Evolutionary conservation across 192 early-diverging fungal genomes (phyloP), one percentile per base, ranked within the genome.

Genomic region (Entomortierella parvispora): DNA sequence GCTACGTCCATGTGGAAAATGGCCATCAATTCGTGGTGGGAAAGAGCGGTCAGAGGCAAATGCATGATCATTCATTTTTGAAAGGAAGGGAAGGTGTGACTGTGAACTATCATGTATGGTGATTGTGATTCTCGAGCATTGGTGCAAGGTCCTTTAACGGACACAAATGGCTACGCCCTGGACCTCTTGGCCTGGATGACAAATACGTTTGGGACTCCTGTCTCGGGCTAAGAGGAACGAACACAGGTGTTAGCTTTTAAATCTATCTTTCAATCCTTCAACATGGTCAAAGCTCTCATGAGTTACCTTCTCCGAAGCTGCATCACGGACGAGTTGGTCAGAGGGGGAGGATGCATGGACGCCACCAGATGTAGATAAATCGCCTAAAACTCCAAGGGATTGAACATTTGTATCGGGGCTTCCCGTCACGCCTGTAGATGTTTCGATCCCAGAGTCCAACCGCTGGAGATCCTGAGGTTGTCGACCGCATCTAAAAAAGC

Each of bases 171-270:
- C n/a, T 46, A 67, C 22, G 59, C 57, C n/a, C 65, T 34, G 8
- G 71, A 60, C 54, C 71, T 23, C 58, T 84, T 84, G 15, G 84
- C 68, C 40, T 87, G 80, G 50, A 88, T 88, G n/a, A 78, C 59
- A 53, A 79, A 78, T 20, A 90, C 82, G 64, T 90, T 82, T 6
- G 88, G 88, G 11, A 90, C 88, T 23, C 88, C 88, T 12, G 89
- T 68, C 59, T 90, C 88, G 26, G 86, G 83, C 88, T 87, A 55
- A 14, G 43, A 12, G 25, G 29, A 28, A 60, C 2, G 29, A 46
- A 46, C 17, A 29, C 4, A 25, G 56, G 17, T 58, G 20, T 58
- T 6, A 58, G 32, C 6, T 25, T 33, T 12, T 37, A 9, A 11
- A 53, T 53, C 26, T 28, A 6, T 11, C 8, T 10, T 8, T 26